Base-by-base conservation (phyloP, 2,329 filamentous ascomycete genomes). In the Calonectria montana region DNA sequence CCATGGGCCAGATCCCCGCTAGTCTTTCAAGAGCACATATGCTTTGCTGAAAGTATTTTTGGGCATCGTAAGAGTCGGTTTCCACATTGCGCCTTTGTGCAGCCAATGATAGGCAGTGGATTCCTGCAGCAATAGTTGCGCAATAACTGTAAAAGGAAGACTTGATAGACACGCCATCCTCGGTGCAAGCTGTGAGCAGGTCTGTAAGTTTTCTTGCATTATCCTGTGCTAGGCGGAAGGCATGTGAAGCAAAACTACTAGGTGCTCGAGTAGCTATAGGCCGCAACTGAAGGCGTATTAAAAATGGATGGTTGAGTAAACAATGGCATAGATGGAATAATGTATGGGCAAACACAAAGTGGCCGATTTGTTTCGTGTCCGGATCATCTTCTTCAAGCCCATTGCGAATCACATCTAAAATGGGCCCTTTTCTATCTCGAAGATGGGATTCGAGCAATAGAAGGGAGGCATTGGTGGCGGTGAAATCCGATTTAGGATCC, bases 301-400 rank as follows among this genome's bases (percentile, higher is more conserved):
- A 77, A 9, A 89, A 83, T 0, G 87, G 88, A 70, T 89, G 88
- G 55, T 89, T 89, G 4, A 89, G 79, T 0, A 88, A 83, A 71
- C 87, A 89, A n/a, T 76, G 70, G 21, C 72, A 75, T 29, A 76
- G 65, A 47, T 76, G 68, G 27, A 75, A 75, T 4, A 76, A 47
- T 1, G 48, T 65, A 35, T 71, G 73, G 1, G 75, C 61, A 12
- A 76, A 74, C 16, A 76, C 65, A 21, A 73, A 43, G 23, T 69
- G 72, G 13, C 70, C 68, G 23, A 70, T 47, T 37, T 72, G 65
- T 2, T 69, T 61, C 15, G 43, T 45, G 23, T 72, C 70, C 16
- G 29, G 31, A 7, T 63, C 61, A 15, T 66, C 53, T 27, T 59
- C 53, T 29, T 67, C 45, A 1, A 59, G 57, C 2, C 67, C 73